Evolutionary conservation across 306 rosid species (phyloP), one percentile per base, ranked within the genome.

Genomic region (Vigna hirtella): DNA sequence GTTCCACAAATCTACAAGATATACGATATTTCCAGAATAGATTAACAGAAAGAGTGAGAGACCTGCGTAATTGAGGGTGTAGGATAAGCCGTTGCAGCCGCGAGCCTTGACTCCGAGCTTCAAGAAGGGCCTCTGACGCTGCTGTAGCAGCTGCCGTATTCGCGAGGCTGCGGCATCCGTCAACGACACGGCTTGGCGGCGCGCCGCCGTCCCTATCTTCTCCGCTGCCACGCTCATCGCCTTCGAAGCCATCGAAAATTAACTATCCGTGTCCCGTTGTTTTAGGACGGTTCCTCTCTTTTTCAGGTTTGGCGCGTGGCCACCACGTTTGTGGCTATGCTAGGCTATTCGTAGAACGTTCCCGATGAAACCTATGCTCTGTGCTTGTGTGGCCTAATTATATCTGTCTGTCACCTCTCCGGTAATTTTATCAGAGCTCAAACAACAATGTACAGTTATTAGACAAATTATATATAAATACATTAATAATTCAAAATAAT

Each of bases 21-120:
- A 59, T 34, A 38, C 1, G 50, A 38, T 64, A 65, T 38, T 17
- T 4, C 10, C 58, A 15, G 12, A 64, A 56, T n/a, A 3, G 32
- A 71, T 11, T 5, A 30, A 15, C 1, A 42, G 47, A 43, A 57
- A 52, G 5, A 45, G 15, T 34, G 18, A 72, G 52, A 43, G 38
- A 91, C 97, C 98, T 81, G 98, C 92, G 73, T 93, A 93, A 81
- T 93, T 91, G 47, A 93, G 92, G 80, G 97, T 91, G 77, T 93
- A 93, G 17, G 98, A 87, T 62, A 93, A 83, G 64, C 97, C 98
- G 42, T 93, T 93, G 72, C 98, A 92, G 48, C 98, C 98, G 40
- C 98, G 97, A 49, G 98, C 93, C 88, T 92, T 95, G 77, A 95
- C 93, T 28, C 98, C 97, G 68, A 95, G 97, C 74, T 88, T 87